Base-by-base conservation (phyloP, 345 rosid species). In the Linum lewisii region DNA sequence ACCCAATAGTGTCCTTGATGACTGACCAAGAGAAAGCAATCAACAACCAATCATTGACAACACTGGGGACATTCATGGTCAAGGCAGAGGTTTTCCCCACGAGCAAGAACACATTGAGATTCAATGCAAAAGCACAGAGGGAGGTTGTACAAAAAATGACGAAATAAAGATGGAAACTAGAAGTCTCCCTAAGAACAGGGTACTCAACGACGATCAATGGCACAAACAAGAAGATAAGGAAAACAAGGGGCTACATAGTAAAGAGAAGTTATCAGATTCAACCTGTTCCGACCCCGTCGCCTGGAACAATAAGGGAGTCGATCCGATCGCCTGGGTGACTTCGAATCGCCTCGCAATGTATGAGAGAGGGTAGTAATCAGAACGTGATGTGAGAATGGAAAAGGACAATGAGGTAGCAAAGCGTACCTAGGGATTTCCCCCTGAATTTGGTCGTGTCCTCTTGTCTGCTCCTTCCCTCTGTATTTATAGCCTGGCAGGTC, bases 61-160 rank as follows among this genome's bases (percentile, higher is more conserved):
- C 96, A 54, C 98, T 96, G 49, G 98, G 96, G 44, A 92, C 98
- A 70, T 92, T 92, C 98, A 92, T 92, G 5, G 98, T 88, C 72
- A 92, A 71, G 13, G 98, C 98, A 0, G 98, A 92, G 14, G 98
- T 92, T 70, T 92, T 92, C 6, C 98, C 98, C 8, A 92, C 96
- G 7, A 92, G 88, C 62, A 92, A 72, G 81, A 92, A 92, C 69
- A 92, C 98, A 4, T 95, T 97, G 0, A 88, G 88, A 66, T 92
- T 92, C 81, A 92, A 63, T 0, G 97, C 98, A 19, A 92, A 92
- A 5, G 98, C 96, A 51, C 98, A 92, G 1, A 88, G 0, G 0
- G 97, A 86, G 63, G 88, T 92, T 57, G 98, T 84, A 6, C 98
- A 97, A 20, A 92, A 92, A 22, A 92, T 70, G 1, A 75, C 72